These are phyloP conservation scores for Leptodontidium sp. DNA, from an alignment of 2,329 filamentous ascomycete genomes.

Conservation along the genomic window DNA sequence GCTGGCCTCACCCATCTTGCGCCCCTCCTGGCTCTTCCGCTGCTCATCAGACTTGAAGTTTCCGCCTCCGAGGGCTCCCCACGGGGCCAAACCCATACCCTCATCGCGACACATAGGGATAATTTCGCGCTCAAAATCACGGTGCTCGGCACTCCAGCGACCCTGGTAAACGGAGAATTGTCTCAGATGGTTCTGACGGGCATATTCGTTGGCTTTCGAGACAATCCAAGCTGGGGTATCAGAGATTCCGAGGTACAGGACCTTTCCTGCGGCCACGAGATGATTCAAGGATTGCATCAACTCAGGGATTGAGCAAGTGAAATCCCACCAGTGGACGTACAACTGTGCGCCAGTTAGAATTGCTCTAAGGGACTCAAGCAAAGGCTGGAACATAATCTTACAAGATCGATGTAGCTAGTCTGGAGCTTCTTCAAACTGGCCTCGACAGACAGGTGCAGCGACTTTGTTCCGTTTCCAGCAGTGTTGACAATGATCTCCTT, in stretches of 20 bases:
- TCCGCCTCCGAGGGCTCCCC: constrained; percentile 61
- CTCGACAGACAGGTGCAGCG: constrained; percentile 62
- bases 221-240: constrained; percentile 77
- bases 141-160: constrained; percentile 65
- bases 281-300: constrained; percentile 74
- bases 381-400: too few species aligned
- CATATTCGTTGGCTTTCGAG: constrained; percentile 73
- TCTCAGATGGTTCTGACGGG: constrained; percentile 72
- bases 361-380: too few species aligned
- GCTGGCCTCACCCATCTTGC: constrained; percentile 47
- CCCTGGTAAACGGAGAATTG: constrained; percentile 77
- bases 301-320: constrained; percentile 67
- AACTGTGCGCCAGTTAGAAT: constrained; percentile 43
- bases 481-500: constrained; percentile 54
- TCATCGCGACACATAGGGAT: constrained; percentile 65
- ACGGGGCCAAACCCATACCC: constrained; percentile 65
- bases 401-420: constrained; percentile 73
- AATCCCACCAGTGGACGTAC: constrained; percentile 74
- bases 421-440: constrained; percentile 67
- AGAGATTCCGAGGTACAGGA: constrained; percentile 72
- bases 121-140: constrained; percentile 71
- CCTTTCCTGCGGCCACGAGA: constrained; percentile 66
- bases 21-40: constrained; percentile 52
- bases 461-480: constrained; percentile 69
- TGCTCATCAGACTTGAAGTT: constrained; percentile 59